These are phyloP conservation scores for Kwoniella bestiolae DNA, from an alignment of 768 basidiomycete species.

Conservation along the genomic window DNA sequence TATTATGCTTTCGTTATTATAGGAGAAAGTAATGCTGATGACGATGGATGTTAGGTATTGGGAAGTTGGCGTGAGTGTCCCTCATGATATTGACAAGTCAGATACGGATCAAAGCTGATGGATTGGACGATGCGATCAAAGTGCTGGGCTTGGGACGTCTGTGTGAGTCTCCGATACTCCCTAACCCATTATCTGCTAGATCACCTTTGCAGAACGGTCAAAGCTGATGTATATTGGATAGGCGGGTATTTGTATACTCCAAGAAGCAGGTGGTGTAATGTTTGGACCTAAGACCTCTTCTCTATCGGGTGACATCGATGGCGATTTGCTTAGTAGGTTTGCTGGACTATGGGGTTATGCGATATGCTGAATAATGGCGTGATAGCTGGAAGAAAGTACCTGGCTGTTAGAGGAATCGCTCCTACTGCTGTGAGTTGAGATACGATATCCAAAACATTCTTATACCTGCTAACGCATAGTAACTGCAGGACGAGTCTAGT, in stretches of 20 bases:
- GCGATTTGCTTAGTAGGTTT: slow-evolving; percentile 42
- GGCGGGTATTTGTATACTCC: slow-evolving; percentile 87
- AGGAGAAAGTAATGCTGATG: slow-evolving; percentile 7
- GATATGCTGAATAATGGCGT: slow-evolving; percentile 30
- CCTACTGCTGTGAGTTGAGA: slow-evolving; percentile 36
- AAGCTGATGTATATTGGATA: slow-evolving; percentile 34
- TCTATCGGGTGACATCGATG: slow-evolving; percentile 57
- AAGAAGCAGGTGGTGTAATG: slow-evolving; percentile 82
- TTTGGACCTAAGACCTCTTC: slow-evolving; percentile 65
- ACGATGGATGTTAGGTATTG: slow-evolving; percentile 37
- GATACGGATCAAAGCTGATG: slow-evolving; percentile 3
- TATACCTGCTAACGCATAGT: neutral
- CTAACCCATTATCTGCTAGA: neutral
- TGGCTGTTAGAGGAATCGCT: slow-evolving; percentile 56
- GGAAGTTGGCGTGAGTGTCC: slow-evolving; percentile 26
- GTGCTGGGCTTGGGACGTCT: slow-evolving; percentile 83
- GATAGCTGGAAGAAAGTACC: slow-evolving; percentile 51
- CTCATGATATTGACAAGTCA: slow-evolving; percentile 64
- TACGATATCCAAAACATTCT: neutral
- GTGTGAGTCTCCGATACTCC: slow-evolving; percentile 59
- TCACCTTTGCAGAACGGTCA: neutral
- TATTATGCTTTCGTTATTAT: slow-evolving; percentile 27
- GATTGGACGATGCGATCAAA: slow-evolving; percentile 47
- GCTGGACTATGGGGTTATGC: too few relatives aligned
- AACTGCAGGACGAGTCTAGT: slow-evolving; percentile 64